Percentiles rank a stretch among this genome's conserved stretches.
These are phyloP conservation scores for Carex arenaria DNA, from an alignment of 202 grass and related monocot genomes.

Conservation along the genomic window DNA sequence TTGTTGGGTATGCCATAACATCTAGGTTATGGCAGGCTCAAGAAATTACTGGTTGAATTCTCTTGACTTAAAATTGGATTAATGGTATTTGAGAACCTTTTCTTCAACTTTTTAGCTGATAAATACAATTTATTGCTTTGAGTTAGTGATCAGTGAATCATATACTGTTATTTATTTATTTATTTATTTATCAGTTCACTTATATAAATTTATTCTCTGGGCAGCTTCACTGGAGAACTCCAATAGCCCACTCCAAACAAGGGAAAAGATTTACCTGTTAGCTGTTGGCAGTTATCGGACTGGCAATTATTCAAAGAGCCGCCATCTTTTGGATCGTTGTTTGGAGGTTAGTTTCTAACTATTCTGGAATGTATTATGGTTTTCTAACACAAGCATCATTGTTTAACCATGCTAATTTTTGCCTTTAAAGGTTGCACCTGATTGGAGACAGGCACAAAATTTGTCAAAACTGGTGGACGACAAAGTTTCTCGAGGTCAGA, in stretches of 20 bases:
- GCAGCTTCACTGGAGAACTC: constrained; percentile 75
- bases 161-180: neutral
- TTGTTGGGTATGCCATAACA: neutral
- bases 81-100: neutral
- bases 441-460: constrained; percentile 86
- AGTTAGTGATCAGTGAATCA: neutral
- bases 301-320: constrained; percentile 84
- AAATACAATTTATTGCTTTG: neutral
- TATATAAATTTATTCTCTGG: constrained; percentile 6
- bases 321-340: constrained; percentile 79
- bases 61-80: neutral
- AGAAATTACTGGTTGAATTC: neutral
- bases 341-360: constrained; percentile 59
- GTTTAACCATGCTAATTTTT: constrained; percentile 1
- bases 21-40: neutral
- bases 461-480: constrained; percentile 74
- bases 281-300: constrained; percentile 90
- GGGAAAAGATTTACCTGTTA: constrained; percentile 87
- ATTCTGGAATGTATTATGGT: neutral
- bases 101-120: neutral
- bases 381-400: neutral
- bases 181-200: neutral
- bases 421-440: constrained; percentile 67
- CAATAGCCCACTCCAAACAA: constrained; percentile 53
- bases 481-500: constrained; percentile 72